These are phyloP conservation scores for Caloboletus firmus DNA, from an alignment of 1,284 basidiomycete species.

Conservation along the genomic window DNA sequence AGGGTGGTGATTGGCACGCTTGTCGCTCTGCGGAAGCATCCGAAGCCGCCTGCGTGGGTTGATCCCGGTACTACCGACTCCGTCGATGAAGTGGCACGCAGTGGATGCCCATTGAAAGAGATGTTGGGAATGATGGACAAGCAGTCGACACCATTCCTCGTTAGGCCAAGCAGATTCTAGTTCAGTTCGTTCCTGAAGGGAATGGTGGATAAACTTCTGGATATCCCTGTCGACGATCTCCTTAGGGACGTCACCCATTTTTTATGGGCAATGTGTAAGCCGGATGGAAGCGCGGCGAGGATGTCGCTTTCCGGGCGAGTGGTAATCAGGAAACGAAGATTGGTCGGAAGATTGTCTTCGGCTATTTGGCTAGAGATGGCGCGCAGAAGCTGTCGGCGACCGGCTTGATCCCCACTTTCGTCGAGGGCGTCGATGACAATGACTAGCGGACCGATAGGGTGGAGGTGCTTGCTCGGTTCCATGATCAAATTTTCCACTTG, in stretches of 20 bases:
- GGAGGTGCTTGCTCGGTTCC: not conserved
- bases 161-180: not conserved
- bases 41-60: not conserved
- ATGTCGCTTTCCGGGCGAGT: not conserved
- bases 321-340: not conserved
- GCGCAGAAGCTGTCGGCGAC: not conserved
- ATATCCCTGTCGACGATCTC: not conserved
- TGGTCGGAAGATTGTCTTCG: not conserved
- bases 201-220: not conserved
- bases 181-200: not conserved
- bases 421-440: constrained; percentile 14
- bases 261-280: too few species aligned
- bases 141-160: not conserved
- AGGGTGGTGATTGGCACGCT: not conserved
- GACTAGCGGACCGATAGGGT: constrained; percentile 1
- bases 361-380: not conserved
- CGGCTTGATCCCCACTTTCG: constrained; percentile 2
- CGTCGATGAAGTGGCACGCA: not conserved
- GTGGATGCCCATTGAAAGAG: not conserved
- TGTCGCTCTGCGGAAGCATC: not conserved
- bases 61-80: not conserved
- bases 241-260: too few species aligned
- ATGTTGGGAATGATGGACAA: not conserved
- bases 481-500: constrained; percentile 3
- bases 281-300: not conserved